These are phyloP conservation scores for Gastrodia elata DNA, from an alignment of 106 monocot species.

Conservation along the genomic window DNA sequence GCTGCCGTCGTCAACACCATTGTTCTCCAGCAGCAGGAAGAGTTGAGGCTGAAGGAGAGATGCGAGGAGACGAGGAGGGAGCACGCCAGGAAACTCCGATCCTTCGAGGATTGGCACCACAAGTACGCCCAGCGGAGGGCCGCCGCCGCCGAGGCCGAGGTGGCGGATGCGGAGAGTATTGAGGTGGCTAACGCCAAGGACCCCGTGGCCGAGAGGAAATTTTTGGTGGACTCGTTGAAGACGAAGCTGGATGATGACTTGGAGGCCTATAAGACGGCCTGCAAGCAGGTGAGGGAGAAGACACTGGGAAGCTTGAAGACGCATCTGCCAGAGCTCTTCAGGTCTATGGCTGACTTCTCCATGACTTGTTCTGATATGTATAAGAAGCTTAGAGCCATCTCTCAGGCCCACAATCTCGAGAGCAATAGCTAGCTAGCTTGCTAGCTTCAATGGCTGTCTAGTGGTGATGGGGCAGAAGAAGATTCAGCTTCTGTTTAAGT, in stretches of 20 bases:
- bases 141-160: constrained; percentile 19
- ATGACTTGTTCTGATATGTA: constrained; percentile 43
- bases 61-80: constrained; percentile 53
- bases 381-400: constrained; percentile 21
- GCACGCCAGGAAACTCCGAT: constrained; percentile 28
- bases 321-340: constrained; percentile 68
- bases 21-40: constrained; percentile 53
- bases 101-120: constrained; percentile 64
- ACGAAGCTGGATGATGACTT: constrained; percentile 25
- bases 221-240: constrained; percentile 43
- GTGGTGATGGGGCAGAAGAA: background rate
- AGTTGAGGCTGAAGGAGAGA: constrained; percentile 62
- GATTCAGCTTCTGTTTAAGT: background rate
- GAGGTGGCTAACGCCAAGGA: constrained; percentile 41
- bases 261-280: constrained; percentile 29
- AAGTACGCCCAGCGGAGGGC: constrained; percentile 30
- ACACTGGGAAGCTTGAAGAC: constrained; percentile 41
- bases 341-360: constrained; percentile 51
- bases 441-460: no score
- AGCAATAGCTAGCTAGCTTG: background rate
- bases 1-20: constrained; percentile 56
- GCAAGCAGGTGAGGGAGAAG: constrained; percentile 70
- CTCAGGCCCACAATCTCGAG: background rate
- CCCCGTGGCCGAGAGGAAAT: constrained; percentile 42
- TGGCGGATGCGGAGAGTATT: constrained; percentile 15